A percentile compares a stretch with the other conserved stretches of the same genome.
phyloP scores from a whole-genome alignment of 1,139 yeast genomes.

The Yamadazyma dushanensis region DNA sequence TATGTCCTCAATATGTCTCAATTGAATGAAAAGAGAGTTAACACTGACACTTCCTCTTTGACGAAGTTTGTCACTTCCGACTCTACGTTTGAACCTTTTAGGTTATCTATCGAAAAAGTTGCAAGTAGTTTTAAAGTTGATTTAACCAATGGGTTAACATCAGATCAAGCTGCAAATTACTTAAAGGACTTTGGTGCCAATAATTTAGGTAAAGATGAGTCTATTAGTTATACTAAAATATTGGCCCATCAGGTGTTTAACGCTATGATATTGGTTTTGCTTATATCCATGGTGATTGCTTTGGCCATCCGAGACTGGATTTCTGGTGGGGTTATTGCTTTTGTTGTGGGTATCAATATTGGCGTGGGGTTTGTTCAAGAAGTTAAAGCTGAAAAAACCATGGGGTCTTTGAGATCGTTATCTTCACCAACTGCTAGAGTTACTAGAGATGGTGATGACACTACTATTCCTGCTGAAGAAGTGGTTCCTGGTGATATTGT shows the following conservation, averaged over 20 bases:
- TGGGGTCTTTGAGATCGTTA: slow-evolving; percentile 70
- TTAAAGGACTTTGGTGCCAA: slow-evolving; percentile 52
- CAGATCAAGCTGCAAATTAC: slow-evolving; percentile 29
- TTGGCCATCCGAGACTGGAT: slow-evolving; percentile 79
- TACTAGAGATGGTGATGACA: slow-evolving; percentile 61
- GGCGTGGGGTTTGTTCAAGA: slow-evolving; percentile 73
- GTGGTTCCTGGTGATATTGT: slow-evolving; percentile 81
- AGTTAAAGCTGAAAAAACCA: slow-evolving; percentile 73
- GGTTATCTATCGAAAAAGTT: slow-evolving; percentile 34
- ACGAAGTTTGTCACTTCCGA: slow-evolving; percentile 10
- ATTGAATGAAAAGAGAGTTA: slow-evolving; percentile 15
- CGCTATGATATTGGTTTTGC: slow-evolving; percentile 76
- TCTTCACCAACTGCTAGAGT: slow-evolving; percentile 76
- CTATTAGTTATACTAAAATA: slow-evolving; percentile 57
- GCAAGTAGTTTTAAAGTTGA: slow-evolving; percentile 39
- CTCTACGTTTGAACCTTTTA: slow-evolving; percentile 25
- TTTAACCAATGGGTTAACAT: slow-evolving; percentile 48
- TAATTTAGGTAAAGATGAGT: slow-evolving; percentile 59
- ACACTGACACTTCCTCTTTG: slow-evolving; percentile 16
- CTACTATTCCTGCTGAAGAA: slow-evolving; percentile 61
- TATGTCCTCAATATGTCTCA: slow-evolving; percentile 8
- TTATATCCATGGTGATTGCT: slow-evolving; percentile 74
- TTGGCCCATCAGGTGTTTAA: slow-evolving; percentile 71
- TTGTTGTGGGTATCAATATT: slow-evolving; percentile 67
- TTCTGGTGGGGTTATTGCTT: slow-evolving; percentile 79